Conservation (phyloP, 192 early-diverging fungal species). For the Gigaspora rosea region DNA sequence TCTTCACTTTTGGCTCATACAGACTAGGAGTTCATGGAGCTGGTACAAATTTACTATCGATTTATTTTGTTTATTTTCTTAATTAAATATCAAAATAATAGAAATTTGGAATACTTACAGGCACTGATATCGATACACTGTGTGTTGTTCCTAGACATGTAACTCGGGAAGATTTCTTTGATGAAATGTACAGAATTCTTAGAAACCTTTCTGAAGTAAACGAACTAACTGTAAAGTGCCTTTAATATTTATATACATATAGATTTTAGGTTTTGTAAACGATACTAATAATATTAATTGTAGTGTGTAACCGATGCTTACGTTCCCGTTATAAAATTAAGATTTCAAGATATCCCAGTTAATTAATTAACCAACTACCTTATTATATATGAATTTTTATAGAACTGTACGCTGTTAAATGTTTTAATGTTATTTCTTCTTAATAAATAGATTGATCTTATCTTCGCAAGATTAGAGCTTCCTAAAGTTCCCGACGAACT, state of each 20-base stretch:
- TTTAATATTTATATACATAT: neutral
- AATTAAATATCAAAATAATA: neutral
- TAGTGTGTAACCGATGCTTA: conserved; percentile 79
- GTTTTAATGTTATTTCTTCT: neutral
- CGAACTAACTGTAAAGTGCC: conserved; percentile 69
- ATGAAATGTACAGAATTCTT: conserved; percentile 83
- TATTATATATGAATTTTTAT: neutral
- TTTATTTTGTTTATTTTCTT: neutral
- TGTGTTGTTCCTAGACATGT: conserved; percentile 94
- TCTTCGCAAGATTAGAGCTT: conserved; percentile 79
- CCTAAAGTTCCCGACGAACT: conserved; percentile 82
- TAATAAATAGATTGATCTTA: conserved; percentile 80
- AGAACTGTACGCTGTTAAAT: neutral
- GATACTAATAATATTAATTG: too few relatives aligned
- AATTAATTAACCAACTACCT: conserved; percentile 24
- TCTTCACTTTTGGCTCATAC: conserved; percentile 97
- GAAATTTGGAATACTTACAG: conserved; percentile 40
- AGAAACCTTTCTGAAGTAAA: conserved; percentile 79
- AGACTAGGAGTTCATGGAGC: conserved; percentile 92
- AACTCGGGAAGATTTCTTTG: conserved; percentile 90
- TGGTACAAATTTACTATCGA: conserved; percentile 49
- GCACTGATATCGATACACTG: conserved; percentile 97
- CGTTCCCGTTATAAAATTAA: conserved; percentile 94
- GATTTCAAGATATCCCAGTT: conserved; percentile 87
- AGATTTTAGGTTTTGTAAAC: neutral